A percentile compares a stretch with the other conserved stretches of the same genome.
Evolutionary conservation across 129 eudicot species (phyloP).

Genomic region (Ambrosia trifida): DNA sequence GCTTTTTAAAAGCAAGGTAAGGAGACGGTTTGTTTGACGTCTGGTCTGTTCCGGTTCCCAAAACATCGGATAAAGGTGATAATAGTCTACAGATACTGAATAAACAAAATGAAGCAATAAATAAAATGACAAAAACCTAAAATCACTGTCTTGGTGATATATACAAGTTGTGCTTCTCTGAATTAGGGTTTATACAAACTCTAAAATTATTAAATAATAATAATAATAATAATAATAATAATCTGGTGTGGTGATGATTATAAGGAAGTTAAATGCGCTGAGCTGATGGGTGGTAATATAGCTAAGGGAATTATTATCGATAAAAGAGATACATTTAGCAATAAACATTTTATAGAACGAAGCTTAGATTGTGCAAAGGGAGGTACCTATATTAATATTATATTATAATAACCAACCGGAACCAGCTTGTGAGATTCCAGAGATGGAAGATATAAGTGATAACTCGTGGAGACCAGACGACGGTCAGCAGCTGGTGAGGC

Average conservation of each 20-base stretch:
- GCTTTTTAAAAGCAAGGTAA: too few relatives aligned
- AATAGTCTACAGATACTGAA: not conserved
- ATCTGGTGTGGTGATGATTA: not conserved
- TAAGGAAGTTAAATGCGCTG: not conserved
- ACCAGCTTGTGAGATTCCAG: not conserved
- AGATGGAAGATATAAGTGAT: not conserved
- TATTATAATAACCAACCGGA: not conserved
- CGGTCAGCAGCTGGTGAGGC: not conserved
- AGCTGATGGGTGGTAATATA: too few relatives aligned
- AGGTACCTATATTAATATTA: not conserved
- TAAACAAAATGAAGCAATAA: not conserved
- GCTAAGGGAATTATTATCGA: too few relatives aligned
- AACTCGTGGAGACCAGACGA: not conserved
- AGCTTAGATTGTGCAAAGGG: not conserved
- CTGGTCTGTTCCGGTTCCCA: not conserved
- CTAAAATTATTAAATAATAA: not conserved
- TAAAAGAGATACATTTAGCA: too few relatives aligned
- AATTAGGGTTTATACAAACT: slow-evolving; percentile 9
- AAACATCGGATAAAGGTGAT: not conserved
- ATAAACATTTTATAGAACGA: not conserved
- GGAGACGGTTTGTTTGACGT: not conserved
- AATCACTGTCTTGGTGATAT: not conserved
- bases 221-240: not conserved
- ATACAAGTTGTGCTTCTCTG: not conserved
- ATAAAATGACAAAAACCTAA: too few relatives aligned